Conservation (phyloP, 768 basidiomycete genomes). For the Tubosaeta sp. region DNA sequence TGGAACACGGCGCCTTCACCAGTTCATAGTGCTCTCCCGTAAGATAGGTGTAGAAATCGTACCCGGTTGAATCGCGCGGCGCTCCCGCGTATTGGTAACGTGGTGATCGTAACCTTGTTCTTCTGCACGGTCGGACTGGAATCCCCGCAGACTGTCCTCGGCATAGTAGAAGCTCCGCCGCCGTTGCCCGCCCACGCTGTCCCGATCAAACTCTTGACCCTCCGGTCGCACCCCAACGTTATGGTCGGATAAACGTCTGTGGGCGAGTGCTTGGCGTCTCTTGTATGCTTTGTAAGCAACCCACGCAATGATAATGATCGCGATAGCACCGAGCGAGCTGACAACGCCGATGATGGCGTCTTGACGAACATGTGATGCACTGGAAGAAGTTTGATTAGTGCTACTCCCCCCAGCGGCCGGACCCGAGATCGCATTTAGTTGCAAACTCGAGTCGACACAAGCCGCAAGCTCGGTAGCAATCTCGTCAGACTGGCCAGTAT, state of each 20-base stretch:
- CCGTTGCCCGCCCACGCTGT: conserved; percentile 67
- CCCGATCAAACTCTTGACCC: conserved; percentile 75
- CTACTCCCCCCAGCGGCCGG: conserved; percentile 29
- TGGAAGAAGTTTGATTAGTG: conserved; percentile 19
- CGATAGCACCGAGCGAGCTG: conserved; percentile 73
- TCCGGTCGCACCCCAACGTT: conserved; percentile 47
- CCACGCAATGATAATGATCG: conserved; percentile 66
- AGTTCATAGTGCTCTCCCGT: conserved; percentile 81
- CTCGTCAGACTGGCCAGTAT: conserved; percentile 43
- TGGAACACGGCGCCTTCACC: conserved; percentile 41
- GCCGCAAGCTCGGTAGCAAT: conserved; percentile 56
- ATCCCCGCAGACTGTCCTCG: conserved; percentile 74
- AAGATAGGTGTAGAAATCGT: conserved; percentile 74
- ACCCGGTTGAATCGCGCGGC: conserved; percentile 54
- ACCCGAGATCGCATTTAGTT: conserved; percentile 45
- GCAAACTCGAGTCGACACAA: conserved; percentile 68
- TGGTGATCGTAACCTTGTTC: conserved; percentile 36
- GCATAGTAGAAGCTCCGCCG: conserved; percentile 83
- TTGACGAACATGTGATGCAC: conserved; percentile 45
- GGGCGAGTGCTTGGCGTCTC: conserved; percentile 62
- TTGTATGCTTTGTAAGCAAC: conserved; percentile 68
- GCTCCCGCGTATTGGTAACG: conserved; percentile 44
- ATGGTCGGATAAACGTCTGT: conserved; percentile 66
- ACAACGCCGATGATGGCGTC: conserved; percentile 93
- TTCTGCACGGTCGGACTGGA: conserved; percentile 36